Percentiles rank a stretch among this genome's conserved stretches.
Evolutionary conservation across 768 basidiomycete species (phyloP).

Genomic region (Xanthoconium purpureum): DNA sequence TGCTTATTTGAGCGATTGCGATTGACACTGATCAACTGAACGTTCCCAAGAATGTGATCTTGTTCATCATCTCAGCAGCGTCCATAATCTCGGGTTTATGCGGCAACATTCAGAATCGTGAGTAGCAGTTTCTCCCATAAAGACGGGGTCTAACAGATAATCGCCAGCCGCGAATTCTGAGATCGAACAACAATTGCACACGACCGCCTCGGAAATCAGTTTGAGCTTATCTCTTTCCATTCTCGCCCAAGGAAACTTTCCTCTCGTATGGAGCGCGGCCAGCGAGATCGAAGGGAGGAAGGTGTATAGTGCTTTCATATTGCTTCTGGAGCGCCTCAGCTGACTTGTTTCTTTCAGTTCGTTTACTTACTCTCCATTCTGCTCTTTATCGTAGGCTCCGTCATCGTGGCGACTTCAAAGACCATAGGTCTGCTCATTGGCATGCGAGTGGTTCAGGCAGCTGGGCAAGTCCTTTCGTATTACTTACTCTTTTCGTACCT

Average conservation of each 20-base stretch:
- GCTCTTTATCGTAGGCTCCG: conserved; percentile 54
- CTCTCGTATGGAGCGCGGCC: conserved; percentile 32
- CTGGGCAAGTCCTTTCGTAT: conserved; percentile 43
- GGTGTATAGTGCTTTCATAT: conserved; percentile 32
- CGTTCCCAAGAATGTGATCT: conserved; percentile 14
- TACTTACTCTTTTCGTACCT: background rate
- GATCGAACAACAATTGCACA: conserved; percentile 60
- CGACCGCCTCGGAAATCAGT: conserved; percentile 61
- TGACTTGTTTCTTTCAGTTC: conserved; percentile 31
- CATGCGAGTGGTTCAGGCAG: conserved; percentile 64
- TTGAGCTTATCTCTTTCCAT: conserved; percentile 71
- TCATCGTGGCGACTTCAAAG: conserved; percentile 55
- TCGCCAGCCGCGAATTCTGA: conserved; percentile 62
- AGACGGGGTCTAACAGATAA: background rate
- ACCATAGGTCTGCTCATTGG: conserved; percentile 59
- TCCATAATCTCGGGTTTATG: conserved; percentile 30
- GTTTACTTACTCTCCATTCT: conserved; percentile 55
- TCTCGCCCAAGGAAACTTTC: conserved; percentile 60
- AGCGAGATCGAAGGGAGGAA: conserved; percentile 69
- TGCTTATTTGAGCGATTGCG: background rate
- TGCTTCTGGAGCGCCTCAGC: background rate
- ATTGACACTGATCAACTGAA: background rate
- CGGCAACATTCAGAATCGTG: conserved; percentile 32
- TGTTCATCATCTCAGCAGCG: conserved; percentile 27
- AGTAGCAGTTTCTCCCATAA: background rate